Conservation (phyloP, 1,284 basidiomycete species). For the Lentinus polychrous region DNA sequence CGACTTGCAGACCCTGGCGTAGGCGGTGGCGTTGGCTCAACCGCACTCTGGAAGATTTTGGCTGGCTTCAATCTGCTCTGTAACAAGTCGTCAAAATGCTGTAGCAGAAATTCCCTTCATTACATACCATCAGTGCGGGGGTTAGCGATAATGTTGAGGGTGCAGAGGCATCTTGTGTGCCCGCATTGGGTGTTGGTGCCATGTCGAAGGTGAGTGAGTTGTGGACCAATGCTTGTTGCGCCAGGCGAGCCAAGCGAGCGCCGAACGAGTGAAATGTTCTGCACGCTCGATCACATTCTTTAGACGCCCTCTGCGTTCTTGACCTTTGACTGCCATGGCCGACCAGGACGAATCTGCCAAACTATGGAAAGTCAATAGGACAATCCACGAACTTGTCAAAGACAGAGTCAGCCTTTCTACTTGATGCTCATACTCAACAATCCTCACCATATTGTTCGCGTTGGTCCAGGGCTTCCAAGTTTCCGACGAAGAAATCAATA, state of each 20-base stretch:
- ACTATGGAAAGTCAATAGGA: constrained; percentile 95
- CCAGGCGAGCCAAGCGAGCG: too few species aligned
- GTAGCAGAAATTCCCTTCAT: not conserved
- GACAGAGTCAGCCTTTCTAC: constrained; percentile 61
- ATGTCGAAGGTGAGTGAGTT: constrained; percentile 10
- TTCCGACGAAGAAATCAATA: constrained; percentile 84
- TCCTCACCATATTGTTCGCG: constrained; percentile 6
- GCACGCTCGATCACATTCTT: not conserved
- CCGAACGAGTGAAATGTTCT: not conserved
- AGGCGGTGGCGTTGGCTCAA: constrained; percentile 53
- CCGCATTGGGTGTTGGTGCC: constrained; percentile 17
- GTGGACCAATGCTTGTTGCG: too few species aligned
- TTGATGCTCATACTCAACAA: not conserved
- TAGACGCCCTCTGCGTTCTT: constrained; percentile 17
- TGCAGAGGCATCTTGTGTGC: constrained; percentile 14
- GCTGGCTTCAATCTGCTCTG: constrained; percentile 71
- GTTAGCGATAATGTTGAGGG: constrained; percentile 19
- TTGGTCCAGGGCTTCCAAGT: constrained; percentile 74
- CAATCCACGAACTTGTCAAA: constrained; percentile 93
- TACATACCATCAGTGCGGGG: constrained; percentile 25
- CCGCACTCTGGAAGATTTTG: constrained; percentile 79
- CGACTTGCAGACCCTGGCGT: constrained; percentile 36
- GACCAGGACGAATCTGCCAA: constrained; percentile 74
- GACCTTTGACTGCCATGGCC: constrained; percentile 35
- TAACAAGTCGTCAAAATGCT: not conserved